These are phyloP conservation scores for Triangularia verruculosa DNA, from an alignment of 2,329 filamentous ascomycete species.

Conservation along the genomic window DNA sequence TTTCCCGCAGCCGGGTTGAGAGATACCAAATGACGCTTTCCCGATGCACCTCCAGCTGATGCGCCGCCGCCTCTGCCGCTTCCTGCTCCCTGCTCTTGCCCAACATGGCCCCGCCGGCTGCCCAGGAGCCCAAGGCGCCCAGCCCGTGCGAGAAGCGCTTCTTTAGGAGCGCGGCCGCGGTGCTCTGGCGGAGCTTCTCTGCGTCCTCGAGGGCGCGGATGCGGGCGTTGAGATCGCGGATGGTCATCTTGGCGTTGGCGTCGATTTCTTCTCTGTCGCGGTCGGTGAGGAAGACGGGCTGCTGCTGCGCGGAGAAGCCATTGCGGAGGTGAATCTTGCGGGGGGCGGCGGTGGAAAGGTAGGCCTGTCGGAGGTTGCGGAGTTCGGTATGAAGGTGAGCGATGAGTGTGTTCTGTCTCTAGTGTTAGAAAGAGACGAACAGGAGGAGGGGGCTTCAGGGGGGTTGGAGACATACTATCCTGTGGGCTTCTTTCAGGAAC, in stretches of 20 bases:
- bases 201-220: constrained; percentile 79
- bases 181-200: constrained; percentile 76
- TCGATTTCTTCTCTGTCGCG: constrained; percentile 83
- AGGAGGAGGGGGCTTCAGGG: background rate
- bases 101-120: constrained; percentile 55
- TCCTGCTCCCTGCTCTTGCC: constrained; percentile 62
- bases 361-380: constrained; percentile 78
- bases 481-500: constrained; percentile 91
- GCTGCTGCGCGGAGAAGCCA: constrained; percentile 36
- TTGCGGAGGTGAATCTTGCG: constrained; percentile 52
- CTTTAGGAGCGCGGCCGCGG: constrained; percentile 65
- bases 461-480: constrained; percentile 62
- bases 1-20: constrained; percentile 70
- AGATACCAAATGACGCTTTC: constrained; percentile 84
- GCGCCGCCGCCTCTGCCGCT: constrained; percentile 66
- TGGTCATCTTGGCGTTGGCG: constrained; percentile 77
- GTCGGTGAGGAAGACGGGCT: constrained; percentile 65
- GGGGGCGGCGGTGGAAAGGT: constrained; percentile 77
- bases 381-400: constrained; percentile 76
- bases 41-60: constrained; percentile 65
- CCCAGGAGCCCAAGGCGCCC: constrained; percentile 63
- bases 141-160: constrained; percentile 66
- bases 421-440: constrained; percentile 3
- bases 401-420: constrained; percentile 75
- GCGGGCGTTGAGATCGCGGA: constrained; percentile 79